Evolutionary conservation across 164 flowering plant species (phyloP), one percentile per base, ranked within the genome.

Genomic region (Umbilicus rupestris): DNA sequence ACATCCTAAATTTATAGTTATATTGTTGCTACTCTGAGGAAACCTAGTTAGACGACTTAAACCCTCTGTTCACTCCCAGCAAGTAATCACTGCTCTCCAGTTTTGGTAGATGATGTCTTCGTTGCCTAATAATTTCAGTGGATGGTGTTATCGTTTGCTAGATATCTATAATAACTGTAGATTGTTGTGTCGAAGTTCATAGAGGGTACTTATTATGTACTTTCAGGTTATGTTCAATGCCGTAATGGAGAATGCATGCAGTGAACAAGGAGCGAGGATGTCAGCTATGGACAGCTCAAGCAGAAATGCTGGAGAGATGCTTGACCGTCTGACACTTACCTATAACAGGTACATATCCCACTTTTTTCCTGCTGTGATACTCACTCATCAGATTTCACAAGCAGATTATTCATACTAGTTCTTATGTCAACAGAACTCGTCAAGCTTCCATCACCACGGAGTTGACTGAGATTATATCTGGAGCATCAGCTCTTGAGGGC

Each of bases 231-330:
- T 93, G 82, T 93, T 87, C 85, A 93, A 88, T 80, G 97, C 86
- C 2, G 85, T 88, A 20, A 57, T 93, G 80, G 98, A 93, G 87
- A 90, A 90, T 74, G 96, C 98, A 35, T 90, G 97, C 82, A 92
- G 98, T 86, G 98, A 92, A 77, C 92, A 84, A 72, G 98, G 98
- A 66, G 98, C 98, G 22, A 85, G 98, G 76, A 92, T 92, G 98
- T 92, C 98, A 77, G 98, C 98, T 39, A 92, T 92, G 98, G 98
- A 92, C 41, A 92, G 96, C 71, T 92, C 98, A 44, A 92, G 97
- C 85, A 88, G 97, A 76, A 92, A 92, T 84, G 97, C 98, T 66
- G 98, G 98, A 1, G 98, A 92, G 0, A 86, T 92, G 98, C 98
- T 92, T 86, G 97, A 92, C 67, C 96, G 97, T 35, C 94, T 92